Base-by-base conservation (phyloP, 2,329 filamentous ascomycete genomes). In the Juglanconis sp. region DNA sequence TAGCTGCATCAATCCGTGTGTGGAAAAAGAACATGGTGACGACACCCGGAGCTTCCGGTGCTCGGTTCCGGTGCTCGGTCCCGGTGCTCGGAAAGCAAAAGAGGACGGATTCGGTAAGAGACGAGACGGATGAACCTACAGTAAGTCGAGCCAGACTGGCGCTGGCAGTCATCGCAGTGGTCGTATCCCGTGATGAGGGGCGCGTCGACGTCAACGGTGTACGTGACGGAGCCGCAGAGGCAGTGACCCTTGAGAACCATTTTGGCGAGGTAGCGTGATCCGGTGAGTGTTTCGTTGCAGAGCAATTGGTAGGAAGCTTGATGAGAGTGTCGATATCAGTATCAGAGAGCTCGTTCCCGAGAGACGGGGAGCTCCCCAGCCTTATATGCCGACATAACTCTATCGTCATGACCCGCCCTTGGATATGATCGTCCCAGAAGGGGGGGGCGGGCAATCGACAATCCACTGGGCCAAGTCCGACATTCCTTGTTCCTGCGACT, bases 81-180 rank as follows among this genome's bases (percentile, higher is more conserved):
- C 17, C 17, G 17, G 17, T 24, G 17, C 17, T n/a, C 38, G 36
- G 30, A 35, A 30, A 35, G n/a, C 5, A 35, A 36, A n/a, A n/a
- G 17, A 4, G 34, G 10, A 49, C 3, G 10, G 15, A 35, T 15
- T 31, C 46, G 36, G 32, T 15, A 53, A 46, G 50, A 36, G 47
- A 24, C 4, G 11, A 47, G 13, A 36, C 15, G 17, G 17, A 1
- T 53, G 24, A 52, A 70, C 81, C 64, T 73, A 86, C 84, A 89
- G 74, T 89, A 89, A 60, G 87, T 88, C 17, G 85, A 88, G 65
- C 87, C 87, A 54, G 76, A 82, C 76, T 89, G 87, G 69, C 87
- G 85, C 75, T 89, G 87, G 80, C 87, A 89, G 75, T 89, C 87
- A 70, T 89, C 87, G 69, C 87, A 89, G 78, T 89, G 87, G 71